These are phyloP conservation scores for Populus pruinosa DNA, from an alignment of 345 rosid species.

Conservation along the genomic window DNA sequence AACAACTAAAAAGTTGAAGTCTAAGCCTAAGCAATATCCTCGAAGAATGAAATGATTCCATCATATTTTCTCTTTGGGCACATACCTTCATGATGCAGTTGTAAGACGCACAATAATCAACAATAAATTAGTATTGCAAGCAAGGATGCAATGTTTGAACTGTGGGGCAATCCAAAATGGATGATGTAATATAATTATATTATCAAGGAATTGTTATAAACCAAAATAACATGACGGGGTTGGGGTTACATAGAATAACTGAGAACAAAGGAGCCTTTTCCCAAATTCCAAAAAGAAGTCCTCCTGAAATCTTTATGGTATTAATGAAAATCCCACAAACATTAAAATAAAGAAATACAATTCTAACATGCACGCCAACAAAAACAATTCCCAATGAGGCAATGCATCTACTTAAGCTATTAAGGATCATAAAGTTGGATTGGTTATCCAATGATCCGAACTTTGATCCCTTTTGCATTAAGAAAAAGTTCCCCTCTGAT, in stretches of 20 bases:
- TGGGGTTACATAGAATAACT: background rate
- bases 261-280: background rate
- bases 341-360: background rate
- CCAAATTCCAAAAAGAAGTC: background rate
- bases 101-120: background rate
- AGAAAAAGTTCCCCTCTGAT: background rate
- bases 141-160: background rate
- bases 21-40: background rate
- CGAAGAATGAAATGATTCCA: background rate
- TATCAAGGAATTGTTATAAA: background rate
- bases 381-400: background rate
- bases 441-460: background rate
- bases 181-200: background rate
- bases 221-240: background rate
- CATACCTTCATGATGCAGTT: background rate
- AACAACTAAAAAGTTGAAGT: background rate
- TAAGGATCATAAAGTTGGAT: background rate
- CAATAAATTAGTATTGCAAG: background rate
- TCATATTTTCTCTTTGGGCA: background rate
- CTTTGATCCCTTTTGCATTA: background rate
- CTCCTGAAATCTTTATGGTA: background rate
- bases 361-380: background rate
- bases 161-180: background rate
- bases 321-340: background rate
- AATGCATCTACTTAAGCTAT: background rate